Evolutionary conservation across 306 rosid genomes (phyloP).

Genomic region (Lupinus albus): DNA sequence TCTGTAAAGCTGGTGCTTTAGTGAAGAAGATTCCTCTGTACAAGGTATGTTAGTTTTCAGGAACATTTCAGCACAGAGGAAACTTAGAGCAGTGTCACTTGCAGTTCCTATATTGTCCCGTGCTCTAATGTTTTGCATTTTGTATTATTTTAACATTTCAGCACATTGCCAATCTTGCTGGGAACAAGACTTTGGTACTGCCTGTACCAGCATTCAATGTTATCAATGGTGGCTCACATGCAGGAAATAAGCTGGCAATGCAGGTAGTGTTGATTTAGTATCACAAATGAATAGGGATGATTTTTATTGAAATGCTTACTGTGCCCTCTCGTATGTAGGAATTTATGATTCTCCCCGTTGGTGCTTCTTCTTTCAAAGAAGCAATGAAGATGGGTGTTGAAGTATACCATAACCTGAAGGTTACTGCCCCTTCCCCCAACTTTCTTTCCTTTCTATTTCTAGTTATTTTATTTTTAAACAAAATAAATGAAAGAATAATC

Average conservation of each 20-base stretch:
- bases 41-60: slow-evolving; percentile 54
- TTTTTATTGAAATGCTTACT: slow-evolving; percentile 1
- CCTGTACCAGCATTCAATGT: slow-evolving; percentile 99
- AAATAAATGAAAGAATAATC: neutral
- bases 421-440: slow-evolving; percentile 18
- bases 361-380: slow-evolving; percentile 93
- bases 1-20: slow-evolving; percentile 87
- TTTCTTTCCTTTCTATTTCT: neutral
- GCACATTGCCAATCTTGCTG: slow-evolving; percentile 98
- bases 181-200: slow-evolving; percentile 81
- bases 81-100: too few species aligned
- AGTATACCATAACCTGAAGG: slow-evolving; percentile 96
- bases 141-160: slow-evolving; percentile 44
- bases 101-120: slow-evolving; percentile 17
- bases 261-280: slow-evolving; percentile 56
- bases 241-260: slow-evolving; percentile 99
- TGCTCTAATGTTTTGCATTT: slow-evolving; percentile 34
- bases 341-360: slow-evolving; percentile 96
- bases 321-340: slow-evolving; percentile 57
- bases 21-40: slow-evolving; percentile 85
- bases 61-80: too few species aligned
- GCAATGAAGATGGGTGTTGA: slow-evolving; percentile 99
- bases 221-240: slow-evolving; percentile 97
- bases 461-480: neutral
- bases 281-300: neutral